Percentiles rank a stretch among this genome's conserved stretches.
Evolutionary conservation across 2,329 filamentous ascomycete species (phyloP).

Genomic region (Camillea tinctor): DNA sequence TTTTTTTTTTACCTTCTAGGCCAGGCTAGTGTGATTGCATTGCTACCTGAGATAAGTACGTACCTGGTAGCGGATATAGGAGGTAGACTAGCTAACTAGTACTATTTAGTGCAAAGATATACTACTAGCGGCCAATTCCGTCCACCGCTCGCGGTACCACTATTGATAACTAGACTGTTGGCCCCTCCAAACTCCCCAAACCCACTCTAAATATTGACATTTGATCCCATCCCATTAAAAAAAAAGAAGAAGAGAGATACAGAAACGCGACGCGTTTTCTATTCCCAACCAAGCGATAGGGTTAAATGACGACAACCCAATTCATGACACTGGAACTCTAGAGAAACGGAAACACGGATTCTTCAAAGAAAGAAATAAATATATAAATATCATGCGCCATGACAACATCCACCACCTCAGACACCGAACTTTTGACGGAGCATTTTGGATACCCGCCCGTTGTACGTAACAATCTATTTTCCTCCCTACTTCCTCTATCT

Average conservation of each 20-base stretch:
- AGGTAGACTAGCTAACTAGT: too few relatives aligned
- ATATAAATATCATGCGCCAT: conserved; percentile 30
- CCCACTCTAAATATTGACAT: conserved; percentile 31
- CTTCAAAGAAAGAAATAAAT: too few relatives aligned
- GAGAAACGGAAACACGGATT: too few relatives aligned
- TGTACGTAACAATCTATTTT: conserved; percentile 59
- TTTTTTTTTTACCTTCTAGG: too few relatives aligned
- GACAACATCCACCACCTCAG: conserved; percentile 36
- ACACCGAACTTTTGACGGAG: conserved; percentile 79
- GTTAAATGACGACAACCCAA: not conserved
- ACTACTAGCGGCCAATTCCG: too few relatives aligned
- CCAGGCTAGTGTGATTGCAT: too few relatives aligned
- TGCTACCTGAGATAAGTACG: too few relatives aligned
- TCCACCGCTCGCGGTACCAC: too few relatives aligned
- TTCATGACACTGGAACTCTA: not conserved
- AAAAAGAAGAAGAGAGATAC: not conserved
- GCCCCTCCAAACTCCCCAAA: conserved; percentile 21
- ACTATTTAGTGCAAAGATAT: too few relatives aligned
- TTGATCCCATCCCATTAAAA: conserved; percentile 1
- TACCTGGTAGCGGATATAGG: too few relatives aligned
- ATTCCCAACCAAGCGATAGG: not conserved
- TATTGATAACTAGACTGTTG: not conserved
- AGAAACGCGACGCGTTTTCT: conserved; percentile 17
- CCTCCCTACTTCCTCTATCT: conserved; percentile 2
- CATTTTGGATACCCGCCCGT: conserved; percentile 94